phyloP scores from a whole-genome alignment of 441 rosid species.

The Syzygium syzygioides region DNA sequence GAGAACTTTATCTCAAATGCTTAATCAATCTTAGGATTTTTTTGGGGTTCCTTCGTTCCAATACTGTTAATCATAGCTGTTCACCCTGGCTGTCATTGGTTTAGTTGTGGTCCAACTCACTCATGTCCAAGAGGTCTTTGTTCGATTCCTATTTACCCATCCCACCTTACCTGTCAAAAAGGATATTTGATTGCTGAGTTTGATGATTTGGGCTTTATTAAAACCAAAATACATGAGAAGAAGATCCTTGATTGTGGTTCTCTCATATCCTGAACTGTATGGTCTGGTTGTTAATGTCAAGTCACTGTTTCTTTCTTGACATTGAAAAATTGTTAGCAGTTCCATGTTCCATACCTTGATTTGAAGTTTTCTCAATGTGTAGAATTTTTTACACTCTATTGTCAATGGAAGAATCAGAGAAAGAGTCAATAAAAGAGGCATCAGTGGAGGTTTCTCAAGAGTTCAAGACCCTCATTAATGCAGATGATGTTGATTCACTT shows the following conservation, averaged over 20 bases:
- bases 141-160: neutral
- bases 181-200: neutral
- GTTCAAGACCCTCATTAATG: conserved; percentile 62
- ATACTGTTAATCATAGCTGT: neutral
- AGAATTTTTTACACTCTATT: neutral
- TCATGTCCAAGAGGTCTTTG: neutral
- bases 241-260: neutral
- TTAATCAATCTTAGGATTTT: neutral
- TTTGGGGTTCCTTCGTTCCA: neutral
- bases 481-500: conserved; percentile 51
- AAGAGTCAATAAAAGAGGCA: conserved; percentile 43
- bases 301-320: neutral
- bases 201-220: neutral
- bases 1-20: neutral
- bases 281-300: neutral
- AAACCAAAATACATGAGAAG: neutral
- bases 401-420: conserved; percentile 18
- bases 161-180: neutral
- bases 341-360: neutral
- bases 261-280: neutral
- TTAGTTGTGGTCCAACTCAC: neutral
- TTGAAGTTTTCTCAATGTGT: neutral
- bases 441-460: conserved; percentile 54
- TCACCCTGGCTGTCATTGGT: neutral
- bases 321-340: neutral